These are phyloP conservation scores for Neurospora tetrasperma DNA, from an alignment of 495 filamentous ascomycete species.

Conservation along the genomic window DNA sequence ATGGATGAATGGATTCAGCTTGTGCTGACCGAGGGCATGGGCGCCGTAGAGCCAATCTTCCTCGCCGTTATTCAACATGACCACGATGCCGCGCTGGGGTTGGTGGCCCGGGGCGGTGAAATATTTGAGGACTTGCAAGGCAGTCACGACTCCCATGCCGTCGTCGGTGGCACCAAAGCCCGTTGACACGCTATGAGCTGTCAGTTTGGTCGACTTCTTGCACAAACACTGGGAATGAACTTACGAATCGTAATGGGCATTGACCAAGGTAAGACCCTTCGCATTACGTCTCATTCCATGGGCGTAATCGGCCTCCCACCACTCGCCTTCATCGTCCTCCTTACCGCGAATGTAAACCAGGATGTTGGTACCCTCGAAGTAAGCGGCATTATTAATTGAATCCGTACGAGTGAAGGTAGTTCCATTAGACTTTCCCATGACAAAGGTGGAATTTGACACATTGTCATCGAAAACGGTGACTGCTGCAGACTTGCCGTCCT, in stretches of 20 bases:
- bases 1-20: constrained; percentile 63
- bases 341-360: constrained; percentile 81
- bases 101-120: constrained; percentile 70
- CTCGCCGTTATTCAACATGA: constrained; percentile 90
- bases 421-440: constrained; percentile 10
- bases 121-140: constrained; percentile 80
- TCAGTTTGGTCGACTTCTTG: constrained; percentile 6
- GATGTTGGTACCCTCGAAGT: constrained; percentile 90
- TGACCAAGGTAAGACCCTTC: constrained; percentile 76
- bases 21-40: constrained; percentile 72
- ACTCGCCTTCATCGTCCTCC: constrained; percentile 54
- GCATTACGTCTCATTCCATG: constrained; percentile 37
- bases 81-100: constrained; percentile 70
- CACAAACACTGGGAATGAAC: background rate
- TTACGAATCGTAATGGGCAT: constrained; percentile 79
- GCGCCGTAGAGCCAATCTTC: constrained; percentile 91
- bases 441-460: constrained; percentile 62
- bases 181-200: constrained; percentile 59
- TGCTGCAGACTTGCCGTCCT: constrained; percentile 9
- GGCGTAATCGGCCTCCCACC: constrained; percentile 45
- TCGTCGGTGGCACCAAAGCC: constrained; percentile 88
- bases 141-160: constrained; percentile 76
- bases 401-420: background rate
- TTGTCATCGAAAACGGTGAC: constrained; percentile 70
- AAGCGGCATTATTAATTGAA: constrained; percentile 38